Percentiles rank a stretch among this genome's conserved stretches.
Evolutionary conservation across 2,329 filamentous ascomycete species (phyloP).

Genomic region (Graphilbum ipis-grandicollis): DNA sequence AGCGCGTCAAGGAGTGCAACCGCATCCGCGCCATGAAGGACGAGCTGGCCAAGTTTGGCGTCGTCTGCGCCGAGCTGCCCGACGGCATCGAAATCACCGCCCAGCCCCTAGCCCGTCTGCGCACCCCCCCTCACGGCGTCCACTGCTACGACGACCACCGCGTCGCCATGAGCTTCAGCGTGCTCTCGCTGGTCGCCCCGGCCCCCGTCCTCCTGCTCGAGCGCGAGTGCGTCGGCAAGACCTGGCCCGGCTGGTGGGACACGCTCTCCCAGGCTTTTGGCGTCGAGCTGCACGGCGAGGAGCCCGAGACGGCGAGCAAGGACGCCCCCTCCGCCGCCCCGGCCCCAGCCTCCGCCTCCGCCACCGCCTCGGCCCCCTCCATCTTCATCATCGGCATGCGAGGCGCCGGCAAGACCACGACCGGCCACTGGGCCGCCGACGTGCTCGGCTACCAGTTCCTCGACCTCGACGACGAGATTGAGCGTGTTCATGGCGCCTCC

Average conservation of each 20-base stretch:
- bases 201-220: conserved; percentile 64
- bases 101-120: conserved; percentile 26
- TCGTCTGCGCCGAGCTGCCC: conserved; percentile 70
- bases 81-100: conserved; percentile 74
- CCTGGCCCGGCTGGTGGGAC: conserved; percentile 99
- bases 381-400: conserved; percentile 96
- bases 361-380: conserved; percentile 32
- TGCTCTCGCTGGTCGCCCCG: conserved; percentile 58
- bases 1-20: conserved; percentile 96
- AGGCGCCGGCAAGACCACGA: conserved; percentile 90
- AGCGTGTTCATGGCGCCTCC: conserved; percentile 51
- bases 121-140: conserved; percentile 46
- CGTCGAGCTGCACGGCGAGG: conserved; percentile 59
- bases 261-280: conserved; percentile 62
- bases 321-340: conserved; percentile 11
- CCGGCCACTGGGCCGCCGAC: conserved; percentile 68
- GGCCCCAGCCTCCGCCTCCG: not conserved
- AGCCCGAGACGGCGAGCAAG: conserved; percentile 19
- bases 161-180: conserved; percentile 96
- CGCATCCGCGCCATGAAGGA: conserved; percentile 91
- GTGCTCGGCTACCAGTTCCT: conserved; percentile 61
- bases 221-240: conserved; percentile 88
- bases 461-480: conserved; percentile 79
- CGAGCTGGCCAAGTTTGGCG: conserved; percentile 84
- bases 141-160: conserved; percentile 96